Base-by-base conservation (phyloP, 2,329 filamentous ascomycete genomes). In the Monosporascus ibericus region DNA sequence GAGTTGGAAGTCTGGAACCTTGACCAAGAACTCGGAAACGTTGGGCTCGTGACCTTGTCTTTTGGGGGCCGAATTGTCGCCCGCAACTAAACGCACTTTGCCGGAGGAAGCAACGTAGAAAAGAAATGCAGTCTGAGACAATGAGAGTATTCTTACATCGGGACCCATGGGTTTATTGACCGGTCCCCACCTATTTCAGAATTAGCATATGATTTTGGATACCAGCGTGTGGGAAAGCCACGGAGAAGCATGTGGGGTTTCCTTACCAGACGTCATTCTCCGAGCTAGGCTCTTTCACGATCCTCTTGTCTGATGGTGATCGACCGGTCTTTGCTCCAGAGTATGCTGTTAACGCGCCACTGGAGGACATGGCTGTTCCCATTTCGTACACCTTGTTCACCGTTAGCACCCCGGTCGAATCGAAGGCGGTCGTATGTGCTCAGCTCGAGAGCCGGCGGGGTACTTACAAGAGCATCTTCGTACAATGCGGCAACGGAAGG, bases 141-240 rank as follows among this genome's bases (percentile, higher is more conserved):
- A 50, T 34, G 18, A 38, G 22, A 17, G 5, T 61, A 48, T 47
- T 77, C 89, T 85, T 87, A 97, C 94, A 73, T 97, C 92, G 65
- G 91, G 84, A 63, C 84, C 86, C 94, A 99, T 99, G 70, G 92
- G 89, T 84, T 97, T 97, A 82, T 99, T 99, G 63, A 99, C 94
- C 52, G 94, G 92, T 67, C 94, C 94, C 94, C 94, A 97, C 75
- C 76, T 79, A 27, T 24, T 42, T 17, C 11, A 34, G 24, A 46
- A 24, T 27, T 15, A 27, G 25, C 14, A 25, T 24, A 24, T 30
- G 5, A 46, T 22, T 30, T n/a, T 7, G n/a, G 24, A 46, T 14
- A 18, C 8, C 42, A 18, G 30, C 3, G 17, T 42, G 22, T 18
- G 9, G 3, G 18, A 46, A 46, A 46, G 24, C 17, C 17, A 27